Evolutionary conservation across 176 grass and related monocot genomes (phyloP).

Genomic region (Musa acuminata): DNA sequence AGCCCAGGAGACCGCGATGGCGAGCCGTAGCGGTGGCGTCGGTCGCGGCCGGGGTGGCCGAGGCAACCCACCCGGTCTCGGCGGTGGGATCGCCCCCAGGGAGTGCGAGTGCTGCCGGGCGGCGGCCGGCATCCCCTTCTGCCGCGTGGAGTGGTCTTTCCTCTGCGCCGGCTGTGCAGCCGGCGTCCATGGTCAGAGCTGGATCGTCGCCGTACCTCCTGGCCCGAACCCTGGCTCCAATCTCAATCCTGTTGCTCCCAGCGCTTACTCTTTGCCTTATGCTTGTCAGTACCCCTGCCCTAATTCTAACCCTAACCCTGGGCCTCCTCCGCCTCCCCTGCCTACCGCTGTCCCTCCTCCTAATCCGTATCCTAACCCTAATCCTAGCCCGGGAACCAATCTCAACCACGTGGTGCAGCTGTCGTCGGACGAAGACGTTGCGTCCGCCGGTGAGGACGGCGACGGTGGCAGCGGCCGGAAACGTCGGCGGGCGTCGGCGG

Average conservation of each 20-base stretch:
- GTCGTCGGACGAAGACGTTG: constrained; percentile 16
- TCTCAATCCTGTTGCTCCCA: background rate
- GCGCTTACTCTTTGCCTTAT: background rate
- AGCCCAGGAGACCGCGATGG: background rate
- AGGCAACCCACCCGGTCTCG: background rate
- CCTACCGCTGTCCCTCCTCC: background rate
- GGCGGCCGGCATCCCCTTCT: constrained; percentile 35
- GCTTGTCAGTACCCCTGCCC: constrained; percentile 2
- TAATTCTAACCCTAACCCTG: background rate
- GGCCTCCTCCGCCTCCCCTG: background rate
- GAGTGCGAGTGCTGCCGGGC: constrained; percentile 32
- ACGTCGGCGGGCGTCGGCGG: constrained; percentile 8
- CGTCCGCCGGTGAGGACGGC: constrained; percentile 14
- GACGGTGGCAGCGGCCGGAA: constrained; percentile 24
- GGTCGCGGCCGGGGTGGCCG: background rate
- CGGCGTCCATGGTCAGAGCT: constrained; percentile 30
- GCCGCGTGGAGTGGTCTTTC: constrained; percentile 44
- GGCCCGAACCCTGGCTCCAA: background rate
- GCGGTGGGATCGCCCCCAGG: constrained; percentile 4
- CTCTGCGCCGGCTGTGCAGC: constrained; percentile 40
- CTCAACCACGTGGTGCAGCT: constrained; percentile 11
- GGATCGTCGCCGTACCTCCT: constrained; percentile 40
- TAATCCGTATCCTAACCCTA: constrained; percentile 2
- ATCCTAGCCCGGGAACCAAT: constrained; percentile 1
- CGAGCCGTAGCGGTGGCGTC: background rate